Base-by-base conservation (phyloP, 1,284 basidiomycete genomes). In the Mycosarcoma maydis region DNA sequence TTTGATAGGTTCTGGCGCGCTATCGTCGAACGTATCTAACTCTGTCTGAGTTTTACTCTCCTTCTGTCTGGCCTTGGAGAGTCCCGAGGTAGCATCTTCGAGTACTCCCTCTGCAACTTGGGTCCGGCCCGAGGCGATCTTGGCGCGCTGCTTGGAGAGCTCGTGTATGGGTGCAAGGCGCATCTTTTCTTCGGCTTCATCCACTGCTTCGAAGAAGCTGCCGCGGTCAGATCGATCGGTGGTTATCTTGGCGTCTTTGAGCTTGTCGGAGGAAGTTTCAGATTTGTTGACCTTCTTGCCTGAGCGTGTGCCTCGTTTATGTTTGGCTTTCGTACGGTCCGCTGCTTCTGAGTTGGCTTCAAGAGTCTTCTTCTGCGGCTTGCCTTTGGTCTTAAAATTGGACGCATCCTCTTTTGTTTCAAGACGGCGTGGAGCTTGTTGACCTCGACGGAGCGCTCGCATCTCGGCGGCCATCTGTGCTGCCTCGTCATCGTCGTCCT, bases 91-190 rank as follows among this genome's bases (percentile, higher is more conserved):
- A 11, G 51, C 48, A 24, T 69, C 66, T 39, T 69, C 66, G 7
- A 69, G 48, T 17, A 69, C 66, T 19, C 66, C 66, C 23, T 62
- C 66, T 4, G 66, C 45, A 8, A 69, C 54, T 27, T 62, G 43
- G 14, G 57, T 64, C 20, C 66, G 59, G 4, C 66, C 66, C 4
- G 59, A 47, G 42, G 55, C 57, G 44, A 69, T 69, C 59, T 64
- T 58, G 43, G 59, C 59, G 6, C 39, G 50, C 30, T 62, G 44
- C 30, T 62, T 69, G 17, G 44, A 42, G 8, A 53, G 42, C 38
- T 69, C 59, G 66, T 69, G 54, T 44, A 69, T 58, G 11, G 59
- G 59, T 10, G 66, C 58, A 7, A 69, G 51, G 3, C 66, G 66
- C 1, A 39, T 47, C 36, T 48, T 55, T 30, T 69, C 66, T 2